Percentiles rank a stretch among this genome's conserved stretches.
phyloP scores from a whole-genome alignment of 805 yeast species.

The Candida peoriensis region DNA sequence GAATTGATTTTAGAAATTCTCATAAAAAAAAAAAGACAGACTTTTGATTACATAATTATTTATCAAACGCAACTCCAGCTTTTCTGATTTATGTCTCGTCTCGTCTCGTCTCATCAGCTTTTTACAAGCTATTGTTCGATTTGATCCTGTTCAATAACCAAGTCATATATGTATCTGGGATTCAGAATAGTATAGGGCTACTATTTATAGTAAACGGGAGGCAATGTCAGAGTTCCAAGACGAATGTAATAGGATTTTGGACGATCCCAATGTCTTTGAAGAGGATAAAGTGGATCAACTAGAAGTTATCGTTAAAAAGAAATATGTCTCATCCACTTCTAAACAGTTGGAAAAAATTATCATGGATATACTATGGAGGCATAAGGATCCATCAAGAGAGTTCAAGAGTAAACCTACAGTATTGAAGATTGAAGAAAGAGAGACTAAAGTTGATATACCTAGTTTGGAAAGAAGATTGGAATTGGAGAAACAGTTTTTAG shows the following conservation, averaged over 20 bases:
- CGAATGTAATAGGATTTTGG: slow-evolving; percentile 28
- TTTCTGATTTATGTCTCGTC: too few species aligned
- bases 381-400: slow-evolving; percentile 27
- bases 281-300: slow-evolving; percentile 36
- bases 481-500: slow-evolving; percentile 19
- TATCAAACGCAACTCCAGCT: too few species aligned
- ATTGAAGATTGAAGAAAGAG: slow-evolving; percentile 16
- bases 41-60: too few species aligned
- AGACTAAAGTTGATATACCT: slow-evolving; percentile 19
- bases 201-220: neutral
- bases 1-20: too few species aligned
- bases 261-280: slow-evolving; percentile 27
- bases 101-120: too few species aligned
- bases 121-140: too few species aligned
- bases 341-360: slow-evolving; percentile 31
- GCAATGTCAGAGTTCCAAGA: slow-evolving; percentile 13
- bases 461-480: slow-evolving; percentile 23
- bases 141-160: too few species aligned
- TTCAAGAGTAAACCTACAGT: slow-evolving; percentile 16
- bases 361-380: slow-evolving; percentile 37
- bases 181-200: too few species aligned
- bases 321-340: slow-evolving; percentile 13
- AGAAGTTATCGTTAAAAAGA: slow-evolving; percentile 27
- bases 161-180: too few species aligned
- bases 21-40: too few species aligned